These are phyloP conservation scores for Skeletonema grethae DNA, from an alignment of 108 stramenopile genomes.

Conservation along the genomic window DNA sequence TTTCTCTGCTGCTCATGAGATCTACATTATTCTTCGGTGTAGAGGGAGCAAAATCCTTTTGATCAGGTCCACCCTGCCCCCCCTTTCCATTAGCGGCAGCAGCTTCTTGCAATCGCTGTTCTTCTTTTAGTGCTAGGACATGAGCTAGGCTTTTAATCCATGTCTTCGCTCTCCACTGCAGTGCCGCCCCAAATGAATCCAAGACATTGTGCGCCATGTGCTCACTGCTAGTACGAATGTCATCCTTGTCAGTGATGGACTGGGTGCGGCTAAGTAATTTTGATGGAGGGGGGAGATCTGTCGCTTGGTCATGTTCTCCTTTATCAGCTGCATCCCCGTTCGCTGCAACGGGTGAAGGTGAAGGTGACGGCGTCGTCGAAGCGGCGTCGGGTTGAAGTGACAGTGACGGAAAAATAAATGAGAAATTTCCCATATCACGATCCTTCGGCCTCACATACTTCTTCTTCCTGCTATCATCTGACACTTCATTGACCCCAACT, in stretches of 20 bases:
- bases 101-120: conserved; percentile 33
- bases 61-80: background rate
- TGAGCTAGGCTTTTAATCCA: conserved; percentile 67
- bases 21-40: conserved; percentile 14
- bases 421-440: conserved; percentile 27
- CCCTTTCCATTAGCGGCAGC: conserved; percentile 15
- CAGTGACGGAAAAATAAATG: conserved; percentile 65
- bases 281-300: conserved; percentile 47
- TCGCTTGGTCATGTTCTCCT: background rate
- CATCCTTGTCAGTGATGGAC: conserved; percentile 69
- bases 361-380: background rate
- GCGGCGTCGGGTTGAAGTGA: conserved; percentile 44
- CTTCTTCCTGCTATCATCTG: conserved; percentile 12
- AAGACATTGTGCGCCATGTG: conserved; percentile 78
- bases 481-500: conserved; percentile 26
- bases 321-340: background rate
- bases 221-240: conserved; percentile 64
- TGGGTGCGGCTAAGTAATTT: conserved; percentile 62
- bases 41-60: conserved; percentile 1
- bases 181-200: conserved; percentile 75
- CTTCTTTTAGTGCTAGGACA: conserved; percentile 59
- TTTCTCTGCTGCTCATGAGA: conserved; percentile 47
- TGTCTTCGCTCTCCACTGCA: conserved; percentile 74
- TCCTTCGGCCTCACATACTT: conserved; percentile 11
- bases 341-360: background rate